Evolutionary conservation across 1,139 yeast species (phyloP).

Genomic region (Yamadazyma diddensiae): DNA sequence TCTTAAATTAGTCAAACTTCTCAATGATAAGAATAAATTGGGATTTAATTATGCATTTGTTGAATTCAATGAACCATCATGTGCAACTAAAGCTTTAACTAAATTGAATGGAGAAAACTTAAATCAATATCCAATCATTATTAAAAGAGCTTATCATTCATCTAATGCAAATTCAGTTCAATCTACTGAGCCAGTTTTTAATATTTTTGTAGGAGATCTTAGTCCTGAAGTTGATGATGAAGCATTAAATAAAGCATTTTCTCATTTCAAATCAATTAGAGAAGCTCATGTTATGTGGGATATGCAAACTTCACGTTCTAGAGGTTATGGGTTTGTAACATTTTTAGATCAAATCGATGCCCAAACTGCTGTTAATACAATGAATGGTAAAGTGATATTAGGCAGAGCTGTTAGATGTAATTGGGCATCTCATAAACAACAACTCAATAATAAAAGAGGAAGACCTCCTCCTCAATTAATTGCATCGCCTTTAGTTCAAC

Average conservation of each 20-base stretch:
- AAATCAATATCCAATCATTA: slow-evolving; percentile 53
- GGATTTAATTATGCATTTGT: slow-evolving; percentile 83
- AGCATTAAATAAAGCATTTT: slow-evolving; percentile 55
- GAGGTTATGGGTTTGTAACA: slow-evolving; percentile 94
- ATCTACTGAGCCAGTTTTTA: slow-evolving; percentile 53
- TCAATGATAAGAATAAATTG: slow-evolving; percentile 71
- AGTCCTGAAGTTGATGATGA: slow-evolving; percentile 84
- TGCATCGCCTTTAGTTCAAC: slow-evolving; percentile 2
- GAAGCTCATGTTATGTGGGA: slow-evolving; percentile 98
- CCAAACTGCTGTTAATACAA: slow-evolving; percentile 63
- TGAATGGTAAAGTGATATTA: slow-evolving; percentile 72
- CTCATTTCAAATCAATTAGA: slow-evolving; percentile 56
- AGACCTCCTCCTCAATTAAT: slow-evolving; percentile 1
- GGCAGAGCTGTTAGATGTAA: slow-evolving; percentile 80
- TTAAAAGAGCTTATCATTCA: slow-evolving; percentile 85
- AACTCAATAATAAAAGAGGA: neutral
- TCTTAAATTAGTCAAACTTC: slow-evolving; percentile 60
- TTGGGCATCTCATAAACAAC: slow-evolving; percentile 81
- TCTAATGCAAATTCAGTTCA: slow-evolving; percentile 42
- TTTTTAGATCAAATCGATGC: slow-evolving; percentile 69
- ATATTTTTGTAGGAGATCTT: slow-evolving; percentile 84
- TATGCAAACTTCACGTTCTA: slow-evolving; percentile 86
- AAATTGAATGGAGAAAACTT: slow-evolving; percentile 56
- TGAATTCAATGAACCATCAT: slow-evolving; percentile 58
- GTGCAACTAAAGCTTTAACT: slow-evolving; percentile 63